Evolutionary conservation across 805 yeast species (phyloP).

Genomic region (Saturnispora gosingensis): DNA sequence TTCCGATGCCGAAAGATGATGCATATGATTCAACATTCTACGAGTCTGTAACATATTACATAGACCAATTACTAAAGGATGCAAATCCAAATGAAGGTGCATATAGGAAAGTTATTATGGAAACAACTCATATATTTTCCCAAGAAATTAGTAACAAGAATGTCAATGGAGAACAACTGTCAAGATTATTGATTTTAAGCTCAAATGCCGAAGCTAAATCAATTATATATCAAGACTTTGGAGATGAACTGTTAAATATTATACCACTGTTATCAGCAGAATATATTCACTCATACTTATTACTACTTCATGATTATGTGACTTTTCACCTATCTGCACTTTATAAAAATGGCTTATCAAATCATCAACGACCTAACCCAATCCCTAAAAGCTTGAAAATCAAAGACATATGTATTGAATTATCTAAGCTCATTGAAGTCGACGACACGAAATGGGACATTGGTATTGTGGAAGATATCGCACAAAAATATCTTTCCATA

Average conservation of each 20-base stretch:
- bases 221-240: conserved; percentile 1
- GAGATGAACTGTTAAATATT: conserved; percentile 1
- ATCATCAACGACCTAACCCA: background rate
- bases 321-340: conserved; percentile 1
- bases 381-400: background rate
- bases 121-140: conserved; percentile 2
- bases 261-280: background rate
- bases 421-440: background rate
- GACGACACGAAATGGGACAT: background rate
- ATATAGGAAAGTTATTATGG: conserved; percentile 1
- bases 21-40: conserved; percentile 9
- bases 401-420: background rate
- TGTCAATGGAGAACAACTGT: background rate
- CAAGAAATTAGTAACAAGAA: background rate
- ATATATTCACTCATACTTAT: conserved; percentile 5
- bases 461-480: background rate
- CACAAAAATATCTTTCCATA: background rate
- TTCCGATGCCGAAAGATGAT: conserved; percentile 1
- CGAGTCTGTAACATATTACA: conserved; percentile 18
- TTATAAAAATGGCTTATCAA: background rate
- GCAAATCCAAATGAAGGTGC: conserved; percentile 9
- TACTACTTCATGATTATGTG: background rate
- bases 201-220: background rate
- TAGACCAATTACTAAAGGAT: conserved; percentile 12
- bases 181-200: background rate